These are phyloP conservation scores for Hypoxylon cercidicola DNA, from an alignment of 495 filamentous ascomycete genomes.

Conservation along the genomic window DNA sequence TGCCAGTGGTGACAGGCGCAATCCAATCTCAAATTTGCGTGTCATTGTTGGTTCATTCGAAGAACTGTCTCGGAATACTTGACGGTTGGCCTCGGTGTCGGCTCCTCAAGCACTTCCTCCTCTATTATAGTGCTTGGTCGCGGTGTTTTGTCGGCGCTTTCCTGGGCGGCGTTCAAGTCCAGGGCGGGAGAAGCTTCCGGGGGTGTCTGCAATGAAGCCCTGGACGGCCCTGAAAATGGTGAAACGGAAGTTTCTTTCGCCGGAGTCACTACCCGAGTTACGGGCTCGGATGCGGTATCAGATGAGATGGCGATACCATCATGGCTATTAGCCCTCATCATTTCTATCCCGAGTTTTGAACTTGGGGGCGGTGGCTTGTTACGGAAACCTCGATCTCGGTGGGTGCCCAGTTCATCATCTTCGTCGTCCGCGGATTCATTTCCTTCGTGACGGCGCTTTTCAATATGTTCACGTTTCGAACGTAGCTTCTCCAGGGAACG, in stretches of 20 bases:
- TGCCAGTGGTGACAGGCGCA: not conserved
- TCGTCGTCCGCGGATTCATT: constrained; percentile 92
- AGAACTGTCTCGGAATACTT: constrained; percentile 27
- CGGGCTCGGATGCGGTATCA: constrained; percentile 52
- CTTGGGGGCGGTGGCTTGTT: constrained; percentile 58
- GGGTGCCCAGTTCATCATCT: constrained; percentile 83
- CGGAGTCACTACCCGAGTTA: constrained; percentile 55
- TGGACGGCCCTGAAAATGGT: constrained; percentile 22
- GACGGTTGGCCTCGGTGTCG: constrained; percentile 31
- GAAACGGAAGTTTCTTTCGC: constrained; percentile 43
- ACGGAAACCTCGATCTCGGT: constrained; percentile 61
- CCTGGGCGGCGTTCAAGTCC: constrained; percentile 2
- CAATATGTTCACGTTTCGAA: constrained; percentile 78
- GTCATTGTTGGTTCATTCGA: constrained; percentile 11
- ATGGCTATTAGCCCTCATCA: constrained; percentile 94
- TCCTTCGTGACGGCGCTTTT: constrained; percentile 78
- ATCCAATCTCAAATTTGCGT: not conserved
- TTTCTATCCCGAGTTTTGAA: constrained; percentile 89
- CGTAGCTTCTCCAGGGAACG: constrained; percentile 81
- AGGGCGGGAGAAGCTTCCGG: constrained; percentile 32
- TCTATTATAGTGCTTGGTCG: constrained; percentile 19
- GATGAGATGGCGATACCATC: constrained; percentile 75
- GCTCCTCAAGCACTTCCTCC: constrained; percentile 31
- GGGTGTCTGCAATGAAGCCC: constrained; percentile 25
- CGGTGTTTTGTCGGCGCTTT: constrained; percentile 38